Evolutionary conservation across 2,329 filamentous ascomycete species (phyloP), one percentile per base, ranked within the genome.

Genomic region (Colletotrichum noveboracense): DNA sequence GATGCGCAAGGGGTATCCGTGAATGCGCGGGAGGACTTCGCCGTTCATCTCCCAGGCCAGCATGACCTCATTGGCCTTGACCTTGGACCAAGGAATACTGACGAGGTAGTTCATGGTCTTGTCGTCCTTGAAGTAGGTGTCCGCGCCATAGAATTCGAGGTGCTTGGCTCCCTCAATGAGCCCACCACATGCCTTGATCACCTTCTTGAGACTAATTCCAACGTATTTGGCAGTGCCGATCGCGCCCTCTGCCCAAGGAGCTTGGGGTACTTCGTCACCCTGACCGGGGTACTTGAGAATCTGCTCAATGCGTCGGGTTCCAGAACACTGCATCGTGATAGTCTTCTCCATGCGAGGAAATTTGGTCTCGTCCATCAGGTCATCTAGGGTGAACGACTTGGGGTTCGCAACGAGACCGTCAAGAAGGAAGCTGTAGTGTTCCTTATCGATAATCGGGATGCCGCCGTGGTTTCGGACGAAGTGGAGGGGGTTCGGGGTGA

Each of bases 381-480:
- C 91, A 0, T 87, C 86, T 0, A 94, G 79, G 0, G 90, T 92
- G 70, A 94, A 87, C 2, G 81, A 86, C 69, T 88, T 88, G 0
- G 92, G 91, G 4, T 89, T 85, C 7, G 89, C 89, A 5, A 94
- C 93, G 0, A 93, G 85, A 0, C 93, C 92, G 72, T 91, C 90
- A 7, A 94, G 81, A 3, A 85, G 83, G 18, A 93, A 85, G 28
- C 84, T 87, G 79, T 85, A 93, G 4, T 88, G 85, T 0, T 90
- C 86, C 2, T 87, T 84, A 10, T 93, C 88, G 70, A 95, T 94
- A 9, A 90, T 85, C 0, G 94, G 94, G 21, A 95, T 91, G 0
- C 93, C 93, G 12, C 93, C 93, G 76, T 95, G 93, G 75, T 95
- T 95, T 9, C 93, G 87, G 1, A 95, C 91, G 77, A 94, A 95